phyloP scores from a whole-genome alignment of 371 early-diverging fungal genomes.

The Chytridiales sp. region DNA sequence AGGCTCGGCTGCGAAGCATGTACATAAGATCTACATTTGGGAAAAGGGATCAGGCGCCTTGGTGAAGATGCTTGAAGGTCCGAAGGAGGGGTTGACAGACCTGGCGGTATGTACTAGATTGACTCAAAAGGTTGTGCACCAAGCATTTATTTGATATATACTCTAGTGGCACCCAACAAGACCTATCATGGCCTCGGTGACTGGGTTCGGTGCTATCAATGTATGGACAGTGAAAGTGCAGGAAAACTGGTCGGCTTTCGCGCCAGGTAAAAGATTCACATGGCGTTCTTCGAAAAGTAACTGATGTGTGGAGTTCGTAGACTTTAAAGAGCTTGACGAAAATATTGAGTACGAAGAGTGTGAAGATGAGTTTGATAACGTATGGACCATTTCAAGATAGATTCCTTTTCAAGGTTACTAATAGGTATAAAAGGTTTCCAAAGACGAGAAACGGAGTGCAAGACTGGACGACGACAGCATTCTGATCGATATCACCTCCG shows the following conservation, averaged over 20 bases:
- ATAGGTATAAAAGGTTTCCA: no score
- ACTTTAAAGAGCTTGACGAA: slow-evolving; percentile 86
- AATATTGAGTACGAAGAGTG: slow-evolving; percentile 89
- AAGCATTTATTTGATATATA: neutral
- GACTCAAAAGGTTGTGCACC: neutral
- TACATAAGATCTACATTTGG: slow-evolving; percentile 93
- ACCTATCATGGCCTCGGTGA: slow-evolving; percentile 80
- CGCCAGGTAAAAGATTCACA: slow-evolving; percentile 53
- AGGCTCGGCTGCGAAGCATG: slow-evolving; percentile 75
- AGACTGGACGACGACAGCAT: no score
- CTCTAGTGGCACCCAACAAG: slow-evolving; percentile 83
- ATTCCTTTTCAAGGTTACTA: no score
- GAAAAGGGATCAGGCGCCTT: slow-evolving; percentile 76
- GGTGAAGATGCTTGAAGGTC: slow-evolving; percentile 88
- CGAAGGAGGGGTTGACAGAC: slow-evolving; percentile 83
- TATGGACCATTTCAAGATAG: slow-evolving; percentile 27
- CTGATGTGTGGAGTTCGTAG: slow-evolving; percentile 30
- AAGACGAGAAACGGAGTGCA: no score
- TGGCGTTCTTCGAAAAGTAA: neutral
- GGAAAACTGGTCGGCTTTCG: slow-evolving; percentile 92
- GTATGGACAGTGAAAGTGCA: slow-evolving; percentile 83
- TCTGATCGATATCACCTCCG: no score
- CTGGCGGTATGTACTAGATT: slow-evolving; percentile 73
- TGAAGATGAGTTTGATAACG: slow-evolving; percentile 91
- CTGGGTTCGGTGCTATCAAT: slow-evolving; percentile 76